Evolutionary conservation across 75 land plant species (phyloP).

Genomic region (Azolla pinnata): DNA sequence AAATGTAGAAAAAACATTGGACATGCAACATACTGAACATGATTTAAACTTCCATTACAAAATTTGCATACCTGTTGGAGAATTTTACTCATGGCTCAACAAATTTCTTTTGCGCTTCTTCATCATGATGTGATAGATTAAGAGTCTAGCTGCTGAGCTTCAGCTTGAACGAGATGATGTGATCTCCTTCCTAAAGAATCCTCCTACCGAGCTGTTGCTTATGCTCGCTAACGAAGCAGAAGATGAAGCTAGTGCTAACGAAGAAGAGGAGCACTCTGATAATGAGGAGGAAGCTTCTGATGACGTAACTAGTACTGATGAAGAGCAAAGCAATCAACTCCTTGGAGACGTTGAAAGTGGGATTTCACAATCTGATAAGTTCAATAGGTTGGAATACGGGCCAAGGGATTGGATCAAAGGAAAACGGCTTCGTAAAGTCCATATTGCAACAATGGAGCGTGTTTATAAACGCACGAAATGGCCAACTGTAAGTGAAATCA

Average conservation of each 20-base stretch:
- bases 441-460: constrained; percentile 62
- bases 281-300: constrained; percentile 8
- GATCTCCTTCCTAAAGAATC: constrained; percentile 69
- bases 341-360: no score
- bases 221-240: constrained; percentile 4
- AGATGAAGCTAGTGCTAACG: constrained; percentile 15
- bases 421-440: constrained; percentile 60
- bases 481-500: constrained; percentile 60
- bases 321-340: constrained; percentile 11
- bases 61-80: not conserved
- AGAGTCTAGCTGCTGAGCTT: constrained; percentile 60
- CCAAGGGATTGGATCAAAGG: constrained; percentile 42
- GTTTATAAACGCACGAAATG: constrained; percentile 71
- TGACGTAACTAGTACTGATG: not conserved
- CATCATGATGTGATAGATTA: constrained; percentile 35
- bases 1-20: no score
- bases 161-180: constrained; percentile 73
- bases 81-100: not conserved
- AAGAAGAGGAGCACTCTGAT: constrained; percentile 13
- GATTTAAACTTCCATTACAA: no score
- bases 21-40: no score
- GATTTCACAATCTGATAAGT: no score
- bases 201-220: constrained; percentile 68
- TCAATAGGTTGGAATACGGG: constrained; percentile 26
- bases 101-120: not conserved